phyloP scores from a whole-genome alignment of 768 basidiomycete species.

The Hortiboletus campestris region DNA sequence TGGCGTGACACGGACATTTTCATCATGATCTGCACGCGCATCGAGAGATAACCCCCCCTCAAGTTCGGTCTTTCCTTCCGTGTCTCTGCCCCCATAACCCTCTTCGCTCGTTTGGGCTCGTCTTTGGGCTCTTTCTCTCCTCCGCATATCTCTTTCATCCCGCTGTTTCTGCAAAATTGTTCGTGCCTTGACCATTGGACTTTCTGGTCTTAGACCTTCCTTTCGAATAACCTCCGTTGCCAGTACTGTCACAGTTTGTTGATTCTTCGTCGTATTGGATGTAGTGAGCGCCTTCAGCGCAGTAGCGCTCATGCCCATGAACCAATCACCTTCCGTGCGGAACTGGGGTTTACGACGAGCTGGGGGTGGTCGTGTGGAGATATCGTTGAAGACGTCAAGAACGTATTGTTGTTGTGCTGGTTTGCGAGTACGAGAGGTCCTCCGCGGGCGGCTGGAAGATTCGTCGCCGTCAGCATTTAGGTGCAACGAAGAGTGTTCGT shows the following conservation, averaged over 20 bases:
- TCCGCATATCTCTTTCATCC: constrained; percentile 55
- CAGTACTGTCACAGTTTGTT: constrained; percentile 58
- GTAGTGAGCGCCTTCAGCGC: constrained; percentile 70
- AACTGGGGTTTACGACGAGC: constrained; percentile 46
- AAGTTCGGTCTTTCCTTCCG: constrained; percentile 27
- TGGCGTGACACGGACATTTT: constrained; percentile 24
- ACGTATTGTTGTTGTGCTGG: constrained; percentile 33
- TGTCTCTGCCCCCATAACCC: constrained; percentile 25
- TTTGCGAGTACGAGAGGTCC: constrained; percentile 53
- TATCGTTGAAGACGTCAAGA: constrained; percentile 39
- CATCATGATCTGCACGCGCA: constrained; percentile 19
- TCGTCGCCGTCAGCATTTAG: constrained; percentile 7
- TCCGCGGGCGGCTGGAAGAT: constrained; percentile 34
- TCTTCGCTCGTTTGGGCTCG: constrained; percentile 50
- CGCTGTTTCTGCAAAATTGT: constrained; percentile 65
- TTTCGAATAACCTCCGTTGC: constrained; percentile 71
- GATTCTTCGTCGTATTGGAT: constrained; percentile 71
- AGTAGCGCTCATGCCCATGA: constrained; percentile 65
- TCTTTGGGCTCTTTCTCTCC: constrained; percentile 59
- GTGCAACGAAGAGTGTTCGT: constrained; percentile 8
- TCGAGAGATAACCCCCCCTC: constrained; percentile 1
- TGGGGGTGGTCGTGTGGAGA: constrained; percentile 29
- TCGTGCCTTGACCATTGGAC: constrained; percentile 71
- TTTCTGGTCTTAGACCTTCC: constrained; percentile 70
- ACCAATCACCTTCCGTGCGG: constrained; percentile 40